phyloP scores from a whole-genome alignment of 495 filamentous ascomycete species.

The Trichoderma gamsii region DNA sequence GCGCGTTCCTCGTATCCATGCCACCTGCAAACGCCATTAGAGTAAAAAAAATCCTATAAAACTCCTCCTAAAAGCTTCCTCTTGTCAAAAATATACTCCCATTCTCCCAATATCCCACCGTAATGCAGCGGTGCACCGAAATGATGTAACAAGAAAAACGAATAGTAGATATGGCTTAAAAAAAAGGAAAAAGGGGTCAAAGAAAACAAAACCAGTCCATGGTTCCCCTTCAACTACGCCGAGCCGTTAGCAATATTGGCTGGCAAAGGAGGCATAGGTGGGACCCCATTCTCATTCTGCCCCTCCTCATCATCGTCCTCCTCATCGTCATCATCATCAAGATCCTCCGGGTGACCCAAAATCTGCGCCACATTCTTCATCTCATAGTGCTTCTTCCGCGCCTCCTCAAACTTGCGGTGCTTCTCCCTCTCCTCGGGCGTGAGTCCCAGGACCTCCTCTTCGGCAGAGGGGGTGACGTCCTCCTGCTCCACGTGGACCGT shows the following conservation, averaged over 20 bases:
- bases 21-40: background rate
- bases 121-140: background rate
- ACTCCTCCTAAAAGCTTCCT: background rate
- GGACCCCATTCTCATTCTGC: conserved; percentile 30
- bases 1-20: background rate
- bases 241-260: conserved; percentile 24
- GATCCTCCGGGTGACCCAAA: conserved; percentile 61
- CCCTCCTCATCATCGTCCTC: conserved; percentile 41
- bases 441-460: conserved; percentile 53
- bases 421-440: conserved; percentile 78
- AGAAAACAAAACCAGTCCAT: background rate
- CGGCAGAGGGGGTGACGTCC: conserved; percentile 46
- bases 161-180: background rate
- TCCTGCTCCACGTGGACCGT: conserved; percentile 64
- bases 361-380: conserved; percentile 92
- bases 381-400: conserved; percentile 94
- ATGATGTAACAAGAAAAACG: background rate
- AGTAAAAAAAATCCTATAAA: background rate
- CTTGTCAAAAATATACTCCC: background rate
- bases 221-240: conserved; percentile 16
- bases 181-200: background rate
- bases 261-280: conserved; percentile 32
- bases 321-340: conserved; percentile 43
- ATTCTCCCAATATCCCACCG: background rate
- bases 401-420: conserved; percentile 81